phyloP scores from a whole-genome alignment of 148 eudicot genomes.

The Fagopyrum tataricum region DNA sequence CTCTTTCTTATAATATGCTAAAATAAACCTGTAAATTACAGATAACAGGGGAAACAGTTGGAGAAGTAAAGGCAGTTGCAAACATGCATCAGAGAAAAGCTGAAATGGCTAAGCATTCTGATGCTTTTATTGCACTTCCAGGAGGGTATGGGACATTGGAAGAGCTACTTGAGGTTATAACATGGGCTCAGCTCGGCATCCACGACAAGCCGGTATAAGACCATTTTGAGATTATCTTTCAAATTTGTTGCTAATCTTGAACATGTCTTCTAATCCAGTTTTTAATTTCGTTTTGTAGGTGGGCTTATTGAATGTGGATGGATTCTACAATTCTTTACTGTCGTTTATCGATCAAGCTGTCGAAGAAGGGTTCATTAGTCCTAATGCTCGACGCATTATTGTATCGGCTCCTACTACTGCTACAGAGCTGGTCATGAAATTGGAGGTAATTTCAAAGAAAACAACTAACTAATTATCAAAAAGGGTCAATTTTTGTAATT shows the following conservation, averaged over 20 bases:
- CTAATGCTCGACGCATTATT: slow-evolving; percentile 56
- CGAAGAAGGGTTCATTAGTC: slow-evolving; percentile 68
- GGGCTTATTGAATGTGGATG: slow-evolving; percentile 76
- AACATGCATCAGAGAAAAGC: slow-evolving; percentile 75
- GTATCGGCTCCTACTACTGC: slow-evolving; percentile 72
- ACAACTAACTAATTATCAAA: background rate
- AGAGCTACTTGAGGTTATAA: slow-evolving; percentile 58
- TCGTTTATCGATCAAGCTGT: slow-evolving; percentile 73
- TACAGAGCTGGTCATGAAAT: slow-evolving; percentile 61
- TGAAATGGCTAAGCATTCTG: slow-evolving; percentile 68
- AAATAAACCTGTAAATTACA: slow-evolving; percentile 4
- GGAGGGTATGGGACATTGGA: slow-evolving; percentile 85
- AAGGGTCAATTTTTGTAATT: background rate
- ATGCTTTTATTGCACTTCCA: slow-evolving; percentile 76
- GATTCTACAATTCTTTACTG: slow-evolving; percentile 51
- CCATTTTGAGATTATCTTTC: background rate
- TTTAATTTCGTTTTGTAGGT: slow-evolving; percentile 33
- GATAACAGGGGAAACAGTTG: slow-evolving; percentile 60
- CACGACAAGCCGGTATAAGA: slow-evolving; percentile 64
- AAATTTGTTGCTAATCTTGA: background rate
- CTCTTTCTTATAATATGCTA: too few species aligned
- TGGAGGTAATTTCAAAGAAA: slow-evolving; percentile 40
- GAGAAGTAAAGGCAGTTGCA: slow-evolving; percentile 49
- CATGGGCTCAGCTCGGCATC: slow-evolving; percentile 83
- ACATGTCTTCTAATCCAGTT: too few species aligned